phyloP scores from a whole-genome alignment of 1,139 yeast species.

The Saccharomyces hybrid region DNA sequence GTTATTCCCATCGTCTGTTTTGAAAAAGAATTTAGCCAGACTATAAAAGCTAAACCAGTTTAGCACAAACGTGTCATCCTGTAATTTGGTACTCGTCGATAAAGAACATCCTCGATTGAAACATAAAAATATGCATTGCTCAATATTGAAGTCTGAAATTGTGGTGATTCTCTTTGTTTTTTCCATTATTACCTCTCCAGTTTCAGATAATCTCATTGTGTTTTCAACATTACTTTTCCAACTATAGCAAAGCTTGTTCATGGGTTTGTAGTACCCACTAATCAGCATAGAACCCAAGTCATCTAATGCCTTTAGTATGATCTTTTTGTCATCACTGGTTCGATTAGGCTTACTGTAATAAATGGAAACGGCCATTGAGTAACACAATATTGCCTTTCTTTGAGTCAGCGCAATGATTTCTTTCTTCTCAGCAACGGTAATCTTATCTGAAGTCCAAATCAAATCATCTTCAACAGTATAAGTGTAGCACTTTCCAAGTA shows the following conservation, averaged over 20 bases:
- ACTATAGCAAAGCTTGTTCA: constrained; percentile 38
- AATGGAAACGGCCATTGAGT: constrained; percentile 56
- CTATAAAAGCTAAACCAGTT: constrained; percentile 63
- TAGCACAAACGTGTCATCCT: not conserved
- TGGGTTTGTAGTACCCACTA: constrained; percentile 44
- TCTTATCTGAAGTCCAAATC: constrained; percentile 82
- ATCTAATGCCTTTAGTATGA: constrained; percentile 26
- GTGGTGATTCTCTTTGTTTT: constrained; percentile 18
- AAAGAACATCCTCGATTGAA: constrained; percentile 41
- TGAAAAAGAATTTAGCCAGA: constrained; percentile 53
- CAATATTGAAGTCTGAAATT: constrained; percentile 23
- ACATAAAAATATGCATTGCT: constrained; percentile 29
- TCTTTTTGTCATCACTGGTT: constrained; percentile 20
- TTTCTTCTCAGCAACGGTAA: constrained; percentile 59
- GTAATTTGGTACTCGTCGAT: constrained; percentile 22
- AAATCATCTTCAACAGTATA: constrained; percentile 79
- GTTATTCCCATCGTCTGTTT: constrained; percentile 33
- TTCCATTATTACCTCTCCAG: constrained; percentile 26
- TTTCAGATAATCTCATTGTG: constrained; percentile 19
- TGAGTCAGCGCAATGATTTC: constrained; percentile 57
- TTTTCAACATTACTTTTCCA: constrained; percentile 15
- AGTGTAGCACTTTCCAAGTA: constrained; percentile 75
- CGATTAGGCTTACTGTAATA: constrained; percentile 3
- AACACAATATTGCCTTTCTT: constrained; percentile 63
- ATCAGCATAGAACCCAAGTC: constrained; percentile 26